phyloP scores from a whole-genome alignment of 768 basidiomycete species.

The Pleurotus cornucopiae region DNA sequence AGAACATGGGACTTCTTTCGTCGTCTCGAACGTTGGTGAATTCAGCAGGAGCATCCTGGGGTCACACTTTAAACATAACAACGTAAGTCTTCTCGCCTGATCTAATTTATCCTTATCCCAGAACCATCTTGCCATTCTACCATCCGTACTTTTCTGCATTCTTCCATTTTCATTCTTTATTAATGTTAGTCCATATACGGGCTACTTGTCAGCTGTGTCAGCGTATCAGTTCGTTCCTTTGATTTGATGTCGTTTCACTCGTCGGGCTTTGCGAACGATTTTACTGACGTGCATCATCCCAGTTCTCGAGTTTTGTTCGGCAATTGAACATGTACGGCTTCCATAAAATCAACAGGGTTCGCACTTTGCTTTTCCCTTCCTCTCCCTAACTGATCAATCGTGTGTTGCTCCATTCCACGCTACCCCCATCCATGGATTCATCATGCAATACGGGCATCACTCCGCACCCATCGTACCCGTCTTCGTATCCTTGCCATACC shows the following conservation, averaged over 20 bases:
- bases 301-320: constrained; percentile 93
- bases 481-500: neutral
- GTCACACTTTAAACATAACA: constrained; percentile 88
- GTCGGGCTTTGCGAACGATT: constrained; percentile 3
- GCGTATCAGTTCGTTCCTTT: neutral
- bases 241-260: constrained; percentile 1
- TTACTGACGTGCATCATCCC: constrained; percentile 8
- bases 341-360: constrained; percentile 86
- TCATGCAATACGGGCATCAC: neutral
- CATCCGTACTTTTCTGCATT: neutral
- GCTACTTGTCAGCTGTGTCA: no score
- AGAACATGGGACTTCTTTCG: constrained; percentile 77
- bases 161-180: neutral
- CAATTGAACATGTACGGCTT: constrained; percentile 98
- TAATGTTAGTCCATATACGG: neutral
- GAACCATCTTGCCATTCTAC: constrained; percentile 8
- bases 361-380: constrained; percentile 18
- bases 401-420: neutral
- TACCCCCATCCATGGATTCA: neutral
- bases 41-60: constrained; percentile 83
- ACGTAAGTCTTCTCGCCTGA: constrained; percentile 42
- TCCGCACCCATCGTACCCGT: neutral
- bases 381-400: neutral
- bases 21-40: constrained; percentile 82
- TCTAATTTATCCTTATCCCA: constrained; percentile 6